Base-by-base conservation (phyloP, 768 basidiomycete species). In the Pholiota microspora region DNA sequence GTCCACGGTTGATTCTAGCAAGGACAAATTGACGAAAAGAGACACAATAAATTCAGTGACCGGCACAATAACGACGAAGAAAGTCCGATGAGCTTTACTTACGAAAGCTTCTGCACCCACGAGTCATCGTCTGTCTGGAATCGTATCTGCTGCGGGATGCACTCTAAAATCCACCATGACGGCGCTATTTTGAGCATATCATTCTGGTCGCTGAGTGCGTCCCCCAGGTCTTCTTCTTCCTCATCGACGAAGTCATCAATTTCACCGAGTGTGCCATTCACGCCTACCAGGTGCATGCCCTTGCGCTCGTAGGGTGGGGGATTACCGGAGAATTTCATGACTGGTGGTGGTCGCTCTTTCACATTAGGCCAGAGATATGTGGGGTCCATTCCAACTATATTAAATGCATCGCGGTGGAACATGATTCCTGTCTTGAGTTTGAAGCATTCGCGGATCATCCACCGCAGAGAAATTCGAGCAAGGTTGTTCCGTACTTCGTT, bases 391-490 rank as follows among this genome's bases (percentile, higher is more conserved):
- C 81, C 82, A 23, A 79, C 70, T 12, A 67, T 57, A 28, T 71
- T 71, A 59, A 84, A 76, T 58, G 71, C 66, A 23, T 76, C 72
- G 4, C 71, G 66, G 38, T 83, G 69, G 68, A 86, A 88, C 49
- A 86, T 61, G 44, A 88, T 84, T 2, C 85, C 86, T 0, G 82
- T 78, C 1, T 81, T 68, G 27, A 78, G 63, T 6, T 70, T 67
- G 71, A 86, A 83, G 58, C 81, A 84, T 62, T 88, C 77, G 45
- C 85, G 79, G 35, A 89, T 71, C 85, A 89, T 88, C 87, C 87
- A 92, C 49, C 88, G 81, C 28, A 92, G 75, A 1, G 89, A 73
- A 38, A 91, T 86, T 34, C 87, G 82, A 1, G 88, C 83, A 2
- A 92, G 76, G 44, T 76, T 81, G 59, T 86, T 79, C 12, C 73